A percentile compares a stretch with the other conserved stretches of the same genome.
Evolutionary conservation across 345 rosid genomes (phyloP).

Genomic region (Balakata baccata): DNA sequence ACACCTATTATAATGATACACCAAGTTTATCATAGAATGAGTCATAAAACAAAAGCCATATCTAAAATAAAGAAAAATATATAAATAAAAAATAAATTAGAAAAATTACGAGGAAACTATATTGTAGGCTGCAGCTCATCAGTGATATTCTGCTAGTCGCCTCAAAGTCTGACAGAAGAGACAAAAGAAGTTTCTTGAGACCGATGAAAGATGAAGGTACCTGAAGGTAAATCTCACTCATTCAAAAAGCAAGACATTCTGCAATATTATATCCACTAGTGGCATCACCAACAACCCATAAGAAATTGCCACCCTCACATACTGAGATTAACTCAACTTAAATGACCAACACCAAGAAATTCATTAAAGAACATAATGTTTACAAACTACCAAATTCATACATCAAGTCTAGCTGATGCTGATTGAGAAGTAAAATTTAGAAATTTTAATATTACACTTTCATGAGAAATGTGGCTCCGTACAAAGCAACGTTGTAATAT

Average conservation of each 20-base stretch:
- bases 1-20: no score
- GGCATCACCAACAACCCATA: background rate
- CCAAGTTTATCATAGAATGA: no score
- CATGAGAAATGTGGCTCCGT: constrained; percentile 1
- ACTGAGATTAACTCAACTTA: background rate
- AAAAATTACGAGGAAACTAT: no score
- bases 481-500: background rate
- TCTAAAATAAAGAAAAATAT: background rate
- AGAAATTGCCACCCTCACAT: background rate
- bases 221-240: no score
- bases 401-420: background rate
- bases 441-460: background rate
- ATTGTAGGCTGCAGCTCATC: no score
- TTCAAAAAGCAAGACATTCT: no score
- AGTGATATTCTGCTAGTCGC: no score
- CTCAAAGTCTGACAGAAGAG: no score
- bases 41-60: no score
- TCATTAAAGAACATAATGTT: background rate
- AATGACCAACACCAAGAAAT: background rate
- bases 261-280: background rate
- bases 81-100: background rate
- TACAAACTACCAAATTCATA: background rate
- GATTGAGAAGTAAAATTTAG: background rate
- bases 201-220: no score
- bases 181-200: no score